Conservation (phyloP, 208 protist genomes). For the Wallacemonas sp. region DNA sequence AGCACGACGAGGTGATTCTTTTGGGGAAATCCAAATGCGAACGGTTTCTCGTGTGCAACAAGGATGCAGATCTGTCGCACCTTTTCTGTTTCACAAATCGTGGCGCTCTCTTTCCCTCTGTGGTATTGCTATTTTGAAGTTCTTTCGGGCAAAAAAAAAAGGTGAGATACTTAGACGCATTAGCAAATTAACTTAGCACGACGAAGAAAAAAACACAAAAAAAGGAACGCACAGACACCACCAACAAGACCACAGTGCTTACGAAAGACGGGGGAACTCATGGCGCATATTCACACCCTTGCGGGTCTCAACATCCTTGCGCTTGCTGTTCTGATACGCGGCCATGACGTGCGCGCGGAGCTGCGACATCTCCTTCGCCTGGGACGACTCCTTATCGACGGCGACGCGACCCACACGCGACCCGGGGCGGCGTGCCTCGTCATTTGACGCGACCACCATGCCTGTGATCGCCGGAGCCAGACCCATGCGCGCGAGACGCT, state of each 20-base stretch:
- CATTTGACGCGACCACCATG: slow-evolving; percentile 12
- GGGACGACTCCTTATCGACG: slow-evolving; percentile 20
- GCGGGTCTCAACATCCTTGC: slow-evolving; percentile 38
- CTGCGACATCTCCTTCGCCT: slow-evolving; percentile 73
- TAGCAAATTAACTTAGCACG: not conserved
- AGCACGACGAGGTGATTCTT: no score
- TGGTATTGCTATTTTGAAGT: no score
- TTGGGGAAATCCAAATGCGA: no score
- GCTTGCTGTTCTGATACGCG: slow-evolving; percentile 73
- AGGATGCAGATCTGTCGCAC: no score
- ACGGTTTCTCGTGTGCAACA: no score
- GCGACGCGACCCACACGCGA: not conserved
- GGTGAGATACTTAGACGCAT: not conserved
- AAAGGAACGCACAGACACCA: slow-evolving; percentile 8
- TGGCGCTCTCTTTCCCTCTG: no score
- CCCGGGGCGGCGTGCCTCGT: not conserved
- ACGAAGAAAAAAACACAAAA: slow-evolving; percentile 19
- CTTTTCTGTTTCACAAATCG: no score
- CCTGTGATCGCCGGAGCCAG: slow-evolving; percentile 48
- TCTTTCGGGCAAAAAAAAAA: slow-evolving; percentile 16
- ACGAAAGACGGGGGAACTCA: slow-evolving; percentile 72
- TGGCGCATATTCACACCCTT: slow-evolving; percentile 83
- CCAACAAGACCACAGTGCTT: not conserved
- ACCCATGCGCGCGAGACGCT: slow-evolving; percentile 11
- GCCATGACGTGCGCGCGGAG: slow-evolving; percentile 77